Percentiles rank a stretch among this genome's conserved stretches.
Conservation (phyloP, 495 filamentous ascomycete species). For the Apodospora peruviana region DNA sequence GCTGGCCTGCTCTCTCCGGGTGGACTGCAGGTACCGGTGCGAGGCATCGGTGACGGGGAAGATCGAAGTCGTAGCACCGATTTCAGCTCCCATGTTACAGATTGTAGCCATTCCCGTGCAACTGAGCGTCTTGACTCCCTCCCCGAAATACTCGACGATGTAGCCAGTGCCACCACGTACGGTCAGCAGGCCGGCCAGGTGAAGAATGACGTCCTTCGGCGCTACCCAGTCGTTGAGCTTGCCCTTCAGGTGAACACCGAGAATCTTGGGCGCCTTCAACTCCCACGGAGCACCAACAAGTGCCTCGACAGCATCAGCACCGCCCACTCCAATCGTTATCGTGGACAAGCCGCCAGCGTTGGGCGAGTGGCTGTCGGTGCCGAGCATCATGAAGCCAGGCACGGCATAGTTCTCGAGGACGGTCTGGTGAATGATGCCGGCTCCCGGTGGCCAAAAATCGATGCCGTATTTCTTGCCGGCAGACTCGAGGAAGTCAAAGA, state of each 20-base stretch:
- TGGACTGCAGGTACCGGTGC: conserved; percentile 71
- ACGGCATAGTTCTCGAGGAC: conserved; percentile 98
- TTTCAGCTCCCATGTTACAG: conserved; percentile 85
- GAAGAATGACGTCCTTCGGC: conserved; percentile 91
- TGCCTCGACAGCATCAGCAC: conserved; percentile 95
- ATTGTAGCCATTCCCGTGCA: conserved; percentile 90
- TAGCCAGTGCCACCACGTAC: conserved; percentile 93
- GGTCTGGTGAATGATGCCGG: conserved; percentile 98
- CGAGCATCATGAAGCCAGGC: conserved; percentile 98
- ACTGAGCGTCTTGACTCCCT: conserved; percentile 82
- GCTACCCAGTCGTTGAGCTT: conserved; percentile 83
- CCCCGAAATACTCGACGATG: conserved; percentile 86
- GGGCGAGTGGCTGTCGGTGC: conserved; percentile 96
- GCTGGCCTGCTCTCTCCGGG: conserved; percentile 70
- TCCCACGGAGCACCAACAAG: conserved; percentile 97
- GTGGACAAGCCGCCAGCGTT: conserved; percentile 91
- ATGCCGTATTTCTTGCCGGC: conserved; percentile 95
- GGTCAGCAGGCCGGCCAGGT: conserved; percentile 83
- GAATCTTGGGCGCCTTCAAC: conserved; percentile 82
- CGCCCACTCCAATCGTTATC: conserved; percentile 95
- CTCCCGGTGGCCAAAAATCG: conserved; percentile 97
- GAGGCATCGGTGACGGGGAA: conserved; percentile 58
- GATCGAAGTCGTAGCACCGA: conserved; percentile 92
- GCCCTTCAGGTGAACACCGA: conserved; percentile 83
- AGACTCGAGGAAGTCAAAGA: conserved; percentile 94